Percentiles rank a stretch among this genome's conserved stretches.
phyloP scores from a whole-genome alignment of 257 asterid species.

The Solanum appendiculatum region DNA sequence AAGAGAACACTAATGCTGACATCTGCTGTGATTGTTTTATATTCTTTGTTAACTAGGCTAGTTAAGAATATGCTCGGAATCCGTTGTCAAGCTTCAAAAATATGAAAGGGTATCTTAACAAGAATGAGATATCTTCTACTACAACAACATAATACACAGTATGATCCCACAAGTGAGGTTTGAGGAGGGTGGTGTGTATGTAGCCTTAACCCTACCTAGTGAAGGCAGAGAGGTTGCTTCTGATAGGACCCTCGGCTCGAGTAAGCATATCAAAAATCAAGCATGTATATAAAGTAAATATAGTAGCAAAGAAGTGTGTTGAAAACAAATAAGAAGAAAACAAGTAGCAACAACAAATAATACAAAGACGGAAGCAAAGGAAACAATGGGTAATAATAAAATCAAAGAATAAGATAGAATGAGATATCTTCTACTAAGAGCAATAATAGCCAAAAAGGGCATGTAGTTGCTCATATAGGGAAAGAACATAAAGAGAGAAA shows the following conservation, averaged over 20 bases:
- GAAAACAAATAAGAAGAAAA: not conserved
- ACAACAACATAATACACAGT: not conserved
- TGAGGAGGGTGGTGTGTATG: not conserved
- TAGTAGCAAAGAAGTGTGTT: not conserved
- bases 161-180: not conserved
- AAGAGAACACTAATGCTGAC: not conserved
- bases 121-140: not conserved
- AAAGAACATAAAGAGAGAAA: not conserved
- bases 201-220: not conserved
- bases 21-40: not conserved
- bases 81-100: not conserved
- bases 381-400: not conserved
- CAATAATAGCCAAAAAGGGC: too few species aligned
- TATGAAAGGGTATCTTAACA: not conserved
- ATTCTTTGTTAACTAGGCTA: not conserved
- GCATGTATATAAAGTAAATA: not conserved
- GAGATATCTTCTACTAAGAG: not conserved
- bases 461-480: too few species aligned
- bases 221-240: not conserved
- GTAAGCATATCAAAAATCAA: not conserved
- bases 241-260: not conserved
- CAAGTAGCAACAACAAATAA: not conserved
- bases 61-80: not conserved
- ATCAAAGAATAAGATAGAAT: not conserved
- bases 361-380: not conserved